Evolutionary conservation across 2,329 filamentous ascomycete species (phyloP).

Genomic region (Colletotrichum brevisporum): DNA sequence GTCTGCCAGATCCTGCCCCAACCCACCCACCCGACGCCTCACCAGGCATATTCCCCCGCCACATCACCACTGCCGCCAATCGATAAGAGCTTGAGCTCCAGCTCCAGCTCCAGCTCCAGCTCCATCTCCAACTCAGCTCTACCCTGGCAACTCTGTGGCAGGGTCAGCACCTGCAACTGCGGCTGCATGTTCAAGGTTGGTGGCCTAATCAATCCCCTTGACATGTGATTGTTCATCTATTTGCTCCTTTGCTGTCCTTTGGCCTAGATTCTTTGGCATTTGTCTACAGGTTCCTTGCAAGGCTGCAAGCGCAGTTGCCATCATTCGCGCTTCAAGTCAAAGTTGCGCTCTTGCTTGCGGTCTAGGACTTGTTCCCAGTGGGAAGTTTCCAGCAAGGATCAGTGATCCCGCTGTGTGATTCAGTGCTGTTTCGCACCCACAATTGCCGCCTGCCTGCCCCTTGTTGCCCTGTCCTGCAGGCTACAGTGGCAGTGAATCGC

Average conservation of each 20-base stretch:
- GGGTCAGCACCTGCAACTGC: conserved; percentile 7
- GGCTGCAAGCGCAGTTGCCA: no score
- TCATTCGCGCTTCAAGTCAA: no score
- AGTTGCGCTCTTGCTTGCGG: conserved; percentile 3
- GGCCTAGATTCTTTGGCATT: not conserved
- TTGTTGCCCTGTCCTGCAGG: conserved; percentile 20
- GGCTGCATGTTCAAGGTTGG: conserved; percentile 28
- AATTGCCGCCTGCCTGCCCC: not conserved
- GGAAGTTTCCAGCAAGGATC: conserved; percentile 25
- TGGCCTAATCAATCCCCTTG: conserved; percentile 17
- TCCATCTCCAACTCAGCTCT: not conserved
- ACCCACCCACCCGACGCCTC: not conserved
- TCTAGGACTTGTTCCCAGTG: conserved; percentile 7
- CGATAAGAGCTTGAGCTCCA: conserved; percentile 29
- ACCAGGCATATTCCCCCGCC: not conserved
- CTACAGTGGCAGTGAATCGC: not conserved
- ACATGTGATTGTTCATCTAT: conserved; percentile 21
- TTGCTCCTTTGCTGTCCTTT: conserved; percentile 1
- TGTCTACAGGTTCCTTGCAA: not conserved
- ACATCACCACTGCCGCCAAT: conserved; percentile 22
- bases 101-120: not conserved
- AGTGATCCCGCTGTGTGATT: conserved; percentile 27
- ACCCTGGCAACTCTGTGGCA: not conserved
- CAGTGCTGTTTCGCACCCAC: no score
- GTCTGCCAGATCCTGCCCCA: conserved; percentile 15